Conservation (phyloP, 139 green algal genomes). For the Chlorella vulgaris region DNA sequence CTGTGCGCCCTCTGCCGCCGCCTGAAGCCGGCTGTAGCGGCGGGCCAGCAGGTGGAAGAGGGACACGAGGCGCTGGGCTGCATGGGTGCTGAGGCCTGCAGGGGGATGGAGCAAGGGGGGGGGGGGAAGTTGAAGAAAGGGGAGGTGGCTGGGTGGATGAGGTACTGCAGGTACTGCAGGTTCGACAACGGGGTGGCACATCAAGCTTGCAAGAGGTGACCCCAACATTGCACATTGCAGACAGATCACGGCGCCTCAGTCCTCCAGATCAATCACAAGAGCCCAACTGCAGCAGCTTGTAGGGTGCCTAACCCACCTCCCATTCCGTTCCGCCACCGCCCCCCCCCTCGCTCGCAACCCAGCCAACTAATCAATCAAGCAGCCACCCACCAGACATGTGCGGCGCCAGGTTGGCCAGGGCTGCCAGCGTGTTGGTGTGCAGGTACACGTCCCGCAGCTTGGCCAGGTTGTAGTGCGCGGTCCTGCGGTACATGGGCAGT, state of each 20-base stretch:
- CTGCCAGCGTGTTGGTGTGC: slow-evolving; percentile 90
- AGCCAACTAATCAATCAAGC: background rate
- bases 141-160: background rate
- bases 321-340: background rate
- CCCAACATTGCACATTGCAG: too few species aligned
- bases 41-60: slow-evolving; percentile 68
- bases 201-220: too few species aligned
- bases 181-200: too few species aligned
- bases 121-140: background rate
- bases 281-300: background rate
- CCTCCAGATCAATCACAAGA: background rate
- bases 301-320: too few species aligned
- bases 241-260: too few species aligned
- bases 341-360: background rate
- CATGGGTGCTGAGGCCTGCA: slow-evolving; percentile 68
- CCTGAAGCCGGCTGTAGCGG: slow-evolving; percentile 29
- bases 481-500: background rate
- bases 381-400: slow-evolving; percentile 48
- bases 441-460: slow-evolving; percentile 80
- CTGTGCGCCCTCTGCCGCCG: background rate
- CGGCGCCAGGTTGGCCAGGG: slow-evolving; percentile 85
- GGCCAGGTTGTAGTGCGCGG: slow-evolving; percentile 25
- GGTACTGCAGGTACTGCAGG: too few species aligned
- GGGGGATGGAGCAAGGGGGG: background rate
- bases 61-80: slow-evolving; percentile 77